phyloP scores from a whole-genome alignment of 495 filamentous ascomycete genomes.

The Podospora pseudopauciseta region DNA sequence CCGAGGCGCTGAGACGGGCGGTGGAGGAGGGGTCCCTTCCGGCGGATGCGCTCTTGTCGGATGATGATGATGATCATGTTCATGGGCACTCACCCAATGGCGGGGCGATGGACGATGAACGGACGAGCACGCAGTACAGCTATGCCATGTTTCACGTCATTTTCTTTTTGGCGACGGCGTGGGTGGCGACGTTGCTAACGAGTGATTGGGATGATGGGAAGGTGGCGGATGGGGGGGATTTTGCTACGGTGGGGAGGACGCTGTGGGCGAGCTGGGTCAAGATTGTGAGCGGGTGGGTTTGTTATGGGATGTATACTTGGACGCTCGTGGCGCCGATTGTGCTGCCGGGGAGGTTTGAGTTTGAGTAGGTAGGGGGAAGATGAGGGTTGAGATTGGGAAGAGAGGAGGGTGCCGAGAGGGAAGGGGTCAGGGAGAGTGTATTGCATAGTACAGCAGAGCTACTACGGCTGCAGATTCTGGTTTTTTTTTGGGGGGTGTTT shows the following conservation, averaged over 20 bases:
- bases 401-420: background rate
- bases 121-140: constrained; percentile 85
- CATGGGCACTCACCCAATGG: constrained; percentile 27
- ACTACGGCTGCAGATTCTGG: background rate
- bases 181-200: constrained; percentile 90
- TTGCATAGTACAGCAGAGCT: background rate
- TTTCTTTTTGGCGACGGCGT: constrained; percentile 92
- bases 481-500: background rate
- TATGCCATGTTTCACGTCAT: constrained; percentile 97
- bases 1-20: constrained; percentile 82
- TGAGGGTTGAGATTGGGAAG: background rate
- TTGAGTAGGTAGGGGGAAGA: constrained; percentile 23
- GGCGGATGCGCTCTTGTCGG: constrained; percentile 81
- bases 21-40: constrained; percentile 89
- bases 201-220: constrained; percentile 68
- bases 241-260: constrained; percentile 87
- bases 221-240: constrained; percentile 53
- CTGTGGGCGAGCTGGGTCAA: constrained; percentile 99
- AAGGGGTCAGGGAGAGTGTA: background rate
- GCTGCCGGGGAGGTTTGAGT: constrained; percentile 80
- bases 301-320: constrained; percentile 93
- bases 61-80: constrained; percentile 77
- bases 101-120: constrained; percentile 76
- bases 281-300: constrained; percentile 96
- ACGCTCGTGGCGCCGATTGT: constrained; percentile 82